Conservation (phyloP, 2,329 filamentous ascomycete species). For the Ophiostoma sp. region DNA sequence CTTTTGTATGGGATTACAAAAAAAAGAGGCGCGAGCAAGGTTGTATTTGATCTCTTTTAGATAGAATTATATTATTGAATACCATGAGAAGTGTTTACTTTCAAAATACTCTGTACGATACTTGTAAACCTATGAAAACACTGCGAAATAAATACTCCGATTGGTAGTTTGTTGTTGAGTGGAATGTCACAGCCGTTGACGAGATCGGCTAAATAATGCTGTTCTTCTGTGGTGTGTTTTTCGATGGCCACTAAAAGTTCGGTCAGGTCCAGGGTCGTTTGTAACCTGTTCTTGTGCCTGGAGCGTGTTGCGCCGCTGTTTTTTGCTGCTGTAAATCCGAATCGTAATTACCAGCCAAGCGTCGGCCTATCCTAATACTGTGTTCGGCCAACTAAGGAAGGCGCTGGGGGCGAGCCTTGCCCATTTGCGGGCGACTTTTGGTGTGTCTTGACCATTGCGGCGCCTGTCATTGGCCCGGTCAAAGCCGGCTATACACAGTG, state of each 20-base stretch:
- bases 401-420: not conserved
- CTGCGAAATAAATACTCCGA: no score
- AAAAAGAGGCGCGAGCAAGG: not conserved
- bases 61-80: not conserved
- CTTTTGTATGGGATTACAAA: not conserved
- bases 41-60: not conserved
- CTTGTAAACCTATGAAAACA: no score
- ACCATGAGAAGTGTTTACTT: no score
- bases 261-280: not conserved
- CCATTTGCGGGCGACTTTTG: not conserved
- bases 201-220: not conserved
- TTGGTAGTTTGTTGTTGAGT: no score
- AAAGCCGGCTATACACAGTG: slow-evolving; percentile 24
- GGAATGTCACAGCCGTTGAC: not conserved
- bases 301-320: not conserved
- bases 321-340: slow-evolving; percentile 15
- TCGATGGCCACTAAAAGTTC: not conserved
- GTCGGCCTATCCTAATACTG: not conserved
- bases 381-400: not conserved
- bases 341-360: slow-evolving; percentile 23
- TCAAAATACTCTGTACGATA: not conserved
- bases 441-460: slow-evolving; percentile 35
- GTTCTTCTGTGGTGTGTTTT: not conserved
- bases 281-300: not conserved
- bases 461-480: slow-evolving; percentile 34